Base-by-base conservation (phyloP, 164 flowering plant genomes). In the Cinnamomum micranthum region DNA sequence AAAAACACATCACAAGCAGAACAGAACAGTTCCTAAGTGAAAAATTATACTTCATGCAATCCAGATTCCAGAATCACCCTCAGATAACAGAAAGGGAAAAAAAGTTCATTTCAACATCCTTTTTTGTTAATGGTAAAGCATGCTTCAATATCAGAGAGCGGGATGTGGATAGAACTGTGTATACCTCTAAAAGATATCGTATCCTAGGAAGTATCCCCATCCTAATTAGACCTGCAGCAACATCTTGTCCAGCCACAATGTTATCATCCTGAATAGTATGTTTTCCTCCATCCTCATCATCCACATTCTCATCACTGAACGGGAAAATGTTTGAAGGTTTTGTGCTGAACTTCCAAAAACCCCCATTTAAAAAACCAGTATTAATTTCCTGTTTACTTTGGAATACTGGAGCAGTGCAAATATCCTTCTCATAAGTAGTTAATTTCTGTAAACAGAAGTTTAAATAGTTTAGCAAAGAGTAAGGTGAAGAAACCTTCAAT, bases 281-380 rank as follows among this genome's bases (percentile, higher is more conserved):
- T 73, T 87, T 84, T 20, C 67, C 94, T 77, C 89, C 79, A 35
- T 71, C 60, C 14, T 58, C 74, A 31, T 52, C 93, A 76, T 84
- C 82, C 28, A 59, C 13, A 51, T 64, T 67, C 68, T 79, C 87
- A 24, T 88, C 84, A 69, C 50, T 74, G 55, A 70, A 77, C 71
- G 81, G 86, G 73, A 88, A 79, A 76, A 94, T 84, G 77, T 89
- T 89, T 71, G 97, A 91, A 74, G 90, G 89, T 76, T 94, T 96
- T 72, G 95, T 82, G 82, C 77, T 94, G 84, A 94, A 94, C 80
- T 96, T 96, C 99, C 99, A 96, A 74, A 84, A 92, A 55, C 99
- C 98, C 76, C 99, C 98, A 74, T 79, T 87, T 76, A 96, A 92
- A 73, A 89, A 96, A 74, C 97, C 97, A 79, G 28, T 78, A 74